Evolutionary conservation across 23 red algal species (phyloP).

Genomic region (Gracilariopsis chorda): DNA sequence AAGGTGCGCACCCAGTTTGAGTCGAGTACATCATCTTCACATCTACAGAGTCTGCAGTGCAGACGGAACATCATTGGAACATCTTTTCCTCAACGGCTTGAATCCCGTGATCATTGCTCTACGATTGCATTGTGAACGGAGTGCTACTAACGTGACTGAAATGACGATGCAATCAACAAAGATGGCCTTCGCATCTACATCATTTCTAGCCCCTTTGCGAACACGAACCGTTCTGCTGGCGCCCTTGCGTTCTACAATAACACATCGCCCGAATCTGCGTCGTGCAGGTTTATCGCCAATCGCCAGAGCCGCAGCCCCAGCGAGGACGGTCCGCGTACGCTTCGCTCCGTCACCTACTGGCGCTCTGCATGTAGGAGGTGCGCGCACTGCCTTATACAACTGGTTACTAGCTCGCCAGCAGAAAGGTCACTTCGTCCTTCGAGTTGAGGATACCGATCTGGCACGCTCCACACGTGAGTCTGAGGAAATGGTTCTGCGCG

Average conservation of each 20-base stretch:
- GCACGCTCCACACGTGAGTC: slow-evolving; percentile 83
- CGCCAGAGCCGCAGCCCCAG: slow-evolving; percentile 28
- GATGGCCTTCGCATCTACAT: background rate
- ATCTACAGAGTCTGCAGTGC: no score
- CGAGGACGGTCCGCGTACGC: slow-evolving; percentile 58
- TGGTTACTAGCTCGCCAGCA: slow-evolving; percentile 83
- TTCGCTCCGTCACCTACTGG: slow-evolving; percentile 98
- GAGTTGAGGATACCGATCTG: slow-evolving; percentile 96
- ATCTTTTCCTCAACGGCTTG: no score
- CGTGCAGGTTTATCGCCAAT: background rate
- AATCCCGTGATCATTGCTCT: no score
- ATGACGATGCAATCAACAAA: background rate
- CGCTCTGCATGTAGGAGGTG: slow-evolving; percentile 92
- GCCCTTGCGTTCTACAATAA: background rate
- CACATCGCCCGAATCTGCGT: background rate
- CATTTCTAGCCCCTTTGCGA: background rate
- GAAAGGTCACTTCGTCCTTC: slow-evolving; percentile 80
- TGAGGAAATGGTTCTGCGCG: slow-evolving; percentile 77
- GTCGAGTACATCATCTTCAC: no score
- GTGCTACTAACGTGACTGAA: no score
- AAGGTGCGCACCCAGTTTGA: no score
- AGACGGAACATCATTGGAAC: no score
- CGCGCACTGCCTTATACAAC: slow-evolving; percentile 96
- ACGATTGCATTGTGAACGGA: no score
- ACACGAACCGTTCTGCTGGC: background rate